These are phyloP conservation scores for Trichoderma sp. DNA, from an alignment of 2,329 filamentous ascomycete species.

Conservation along the genomic window DNA sequence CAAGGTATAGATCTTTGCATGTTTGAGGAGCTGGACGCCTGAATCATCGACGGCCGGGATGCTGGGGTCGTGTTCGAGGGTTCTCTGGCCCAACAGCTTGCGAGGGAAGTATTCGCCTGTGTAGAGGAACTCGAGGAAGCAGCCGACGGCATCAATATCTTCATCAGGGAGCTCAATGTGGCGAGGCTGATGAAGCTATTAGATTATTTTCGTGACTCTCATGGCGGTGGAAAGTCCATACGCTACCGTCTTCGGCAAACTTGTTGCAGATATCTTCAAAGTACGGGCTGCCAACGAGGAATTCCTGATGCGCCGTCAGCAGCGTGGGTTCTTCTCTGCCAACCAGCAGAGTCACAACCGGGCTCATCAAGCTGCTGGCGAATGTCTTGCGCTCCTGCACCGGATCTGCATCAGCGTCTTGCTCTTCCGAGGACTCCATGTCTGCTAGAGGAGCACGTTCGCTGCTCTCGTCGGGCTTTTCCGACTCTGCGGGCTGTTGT, in stretches of 20 bases:
- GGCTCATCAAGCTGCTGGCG: constrained; percentile 63
- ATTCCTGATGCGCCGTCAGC: constrained; percentile 75
- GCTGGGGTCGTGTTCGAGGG: constrained; percentile 67
- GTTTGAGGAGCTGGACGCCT: constrained; percentile 81
- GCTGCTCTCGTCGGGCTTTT: constrained; percentile 30
- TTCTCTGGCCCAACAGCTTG: constrained; percentile 59
- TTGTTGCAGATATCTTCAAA: constrained; percentile 63
- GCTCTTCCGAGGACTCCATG: constrained; percentile 32
- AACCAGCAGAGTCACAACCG: constrained; percentile 66
- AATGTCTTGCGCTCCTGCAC: constrained; percentile 45
- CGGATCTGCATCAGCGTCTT: constrained; percentile 37
- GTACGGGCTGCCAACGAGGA: constrained; percentile 72
- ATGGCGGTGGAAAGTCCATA: constrained; percentile 38
- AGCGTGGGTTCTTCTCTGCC: constrained; percentile 61
- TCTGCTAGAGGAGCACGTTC: constrained; percentile 43
- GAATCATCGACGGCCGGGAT: constrained; percentile 68
- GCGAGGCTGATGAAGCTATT: constrained; percentile 46
- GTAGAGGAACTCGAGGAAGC: constrained; percentile 43
- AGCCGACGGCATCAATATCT: constrained; percentile 37
- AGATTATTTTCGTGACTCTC: neutral
- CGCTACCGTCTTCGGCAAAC: constrained; percentile 61
- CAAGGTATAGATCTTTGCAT: constrained; percentile 86
- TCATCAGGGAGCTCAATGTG: constrained; percentile 60
- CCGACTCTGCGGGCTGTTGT: constrained; percentile 30
- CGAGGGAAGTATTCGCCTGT: constrained; percentile 66